phyloP scores from a whole-genome alignment of 1,284 basidiomycete species.

The Marasmius oreades region DNA sequence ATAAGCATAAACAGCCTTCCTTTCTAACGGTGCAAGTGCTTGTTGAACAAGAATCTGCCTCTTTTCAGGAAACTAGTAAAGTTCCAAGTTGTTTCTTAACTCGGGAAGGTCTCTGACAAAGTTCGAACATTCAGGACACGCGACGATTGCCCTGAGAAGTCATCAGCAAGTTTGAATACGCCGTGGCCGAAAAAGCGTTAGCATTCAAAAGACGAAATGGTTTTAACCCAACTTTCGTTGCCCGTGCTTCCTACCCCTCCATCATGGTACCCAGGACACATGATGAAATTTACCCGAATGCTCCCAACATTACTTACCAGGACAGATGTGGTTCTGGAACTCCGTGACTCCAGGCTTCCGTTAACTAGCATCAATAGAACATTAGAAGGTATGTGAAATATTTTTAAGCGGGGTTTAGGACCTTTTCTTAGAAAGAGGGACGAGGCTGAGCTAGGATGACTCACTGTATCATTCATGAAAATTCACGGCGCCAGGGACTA shows the following conservation, averaged over 20 bases:
- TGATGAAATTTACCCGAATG: slow-evolving; percentile 83
- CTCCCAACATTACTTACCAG: slow-evolving; percentile 75
- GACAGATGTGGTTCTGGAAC: slow-evolving; percentile 92
- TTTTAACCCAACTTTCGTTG: slow-evolving; percentile 40
- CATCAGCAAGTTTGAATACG: background rate
- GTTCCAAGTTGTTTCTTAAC: no score
- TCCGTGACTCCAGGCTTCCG: slow-evolving; percentile 89
- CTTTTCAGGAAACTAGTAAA: no score
- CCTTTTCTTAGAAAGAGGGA: background rate
- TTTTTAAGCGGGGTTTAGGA: background rate
- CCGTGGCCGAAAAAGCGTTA: background rate
- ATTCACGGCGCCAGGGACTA: background rate
- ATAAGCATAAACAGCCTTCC: background rate
- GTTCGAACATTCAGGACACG: no score
- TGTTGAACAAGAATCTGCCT: background rate
- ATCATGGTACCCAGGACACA: slow-evolving; percentile 98
- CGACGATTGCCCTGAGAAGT: background rate
- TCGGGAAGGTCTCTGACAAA: no score
- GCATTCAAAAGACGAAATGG: slow-evolving; percentile 3
- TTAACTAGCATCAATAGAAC: slow-evolving; percentile 91
- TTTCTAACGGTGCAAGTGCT: background rate
- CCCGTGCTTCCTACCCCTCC: slow-evolving; percentile 71
- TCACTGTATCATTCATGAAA: background rate
- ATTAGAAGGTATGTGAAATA: slow-evolving; percentile 63
- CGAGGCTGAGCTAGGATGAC: no score